phyloP scores from a whole-genome alignment of 2,329 filamentous ascomycete species.

The Tolypocladium sp. region DNA sequence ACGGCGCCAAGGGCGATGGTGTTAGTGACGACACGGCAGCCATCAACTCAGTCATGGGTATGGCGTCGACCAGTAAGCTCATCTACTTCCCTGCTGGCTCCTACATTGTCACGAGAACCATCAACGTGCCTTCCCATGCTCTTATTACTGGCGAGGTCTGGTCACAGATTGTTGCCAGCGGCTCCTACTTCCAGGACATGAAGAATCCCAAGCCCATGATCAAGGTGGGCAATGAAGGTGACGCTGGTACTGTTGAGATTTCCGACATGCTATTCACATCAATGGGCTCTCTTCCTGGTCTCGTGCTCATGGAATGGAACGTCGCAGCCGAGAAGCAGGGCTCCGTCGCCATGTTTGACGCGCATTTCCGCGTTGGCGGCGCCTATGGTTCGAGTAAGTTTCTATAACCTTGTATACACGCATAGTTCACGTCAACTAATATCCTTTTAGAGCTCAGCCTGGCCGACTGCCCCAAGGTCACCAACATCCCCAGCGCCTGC shows the following conservation, averaged over 20 bases:
- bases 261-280: conserved; percentile 81
- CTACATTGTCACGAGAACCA: conserved; percentile 60
- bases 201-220: conserved; percentile 73
- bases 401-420: too few species aligned
- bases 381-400: conserved; percentile 38
- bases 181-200: conserved; percentile 62
- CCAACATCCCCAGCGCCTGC: conserved; percentile 62
- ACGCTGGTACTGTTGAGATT: conserved; percentile 75
- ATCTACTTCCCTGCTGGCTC: conserved; percentile 69
- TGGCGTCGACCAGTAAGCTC: conserved; percentile 45
- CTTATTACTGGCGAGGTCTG: conserved; percentile 87
- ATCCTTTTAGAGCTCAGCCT: too few species aligned
- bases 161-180: conserved; percentile 79
- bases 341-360: conserved; percentile 79
- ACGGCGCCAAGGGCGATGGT: conserved; percentile 82
- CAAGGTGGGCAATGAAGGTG: conserved; percentile 69
- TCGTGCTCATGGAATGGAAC: conserved; percentile 90
- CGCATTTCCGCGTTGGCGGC: conserved; percentile 90
- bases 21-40: conserved; percentile 76
- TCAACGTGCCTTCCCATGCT: conserved; percentile 68
- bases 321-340: conserved; percentile 60
- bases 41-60: conserved; percentile 70
- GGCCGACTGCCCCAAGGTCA: too few species aligned
- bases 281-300: conserved; percentile 71
- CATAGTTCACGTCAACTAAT: too few species aligned